These are phyloP conservation scores for Hsuehochloa calcarea DNA, from an alignment of 176 grass and related monocot genomes.

Conservation along the genomic window DNA sequence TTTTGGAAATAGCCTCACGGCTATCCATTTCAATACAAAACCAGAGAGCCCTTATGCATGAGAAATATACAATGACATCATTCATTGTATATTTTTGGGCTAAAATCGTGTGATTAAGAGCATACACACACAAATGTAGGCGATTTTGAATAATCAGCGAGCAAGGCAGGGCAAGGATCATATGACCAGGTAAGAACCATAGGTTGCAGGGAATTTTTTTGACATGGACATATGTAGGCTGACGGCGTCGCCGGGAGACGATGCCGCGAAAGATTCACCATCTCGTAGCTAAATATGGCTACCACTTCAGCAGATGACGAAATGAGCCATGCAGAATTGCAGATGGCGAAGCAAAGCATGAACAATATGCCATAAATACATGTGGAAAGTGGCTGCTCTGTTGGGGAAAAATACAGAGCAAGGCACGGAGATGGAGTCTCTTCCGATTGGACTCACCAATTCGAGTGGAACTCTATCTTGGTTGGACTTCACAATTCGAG, in stretches of 20 bases:
- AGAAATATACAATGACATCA: too few relatives aligned
- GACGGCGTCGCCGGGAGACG: slow-evolving; percentile 13
- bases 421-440: neutral
- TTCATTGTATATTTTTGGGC: too few relatives aligned
- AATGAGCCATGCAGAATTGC: slow-evolving; percentile 36
- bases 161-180: neutral
- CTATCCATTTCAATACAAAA: too few relatives aligned
- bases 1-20: too few relatives aligned
- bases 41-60: too few relatives aligned
- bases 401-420: neutral
- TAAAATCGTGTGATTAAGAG: slow-evolving; percentile 16
- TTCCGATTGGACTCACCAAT: neutral
- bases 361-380: neutral
- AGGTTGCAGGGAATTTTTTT: neutral
- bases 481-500: slow-evolving; percentile 7
- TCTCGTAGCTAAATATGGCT: neutral
- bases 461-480: neutral
- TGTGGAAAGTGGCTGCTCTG: neutral
- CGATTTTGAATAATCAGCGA: neutral
- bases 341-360: neutral
- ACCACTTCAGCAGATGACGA: neutral
- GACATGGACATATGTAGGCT: slow-evolving; percentile 5
- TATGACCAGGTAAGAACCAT: slow-evolving; percentile 16
- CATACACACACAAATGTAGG: neutral
- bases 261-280: neutral